Percentiles rank a stretch among this genome's conserved stretches.
These are phyloP conservation scores for Monosporascus ibericus DNA, from an alignment of 2,329 filamentous ascomycete genomes.

Conservation along the genomic window DNA sequence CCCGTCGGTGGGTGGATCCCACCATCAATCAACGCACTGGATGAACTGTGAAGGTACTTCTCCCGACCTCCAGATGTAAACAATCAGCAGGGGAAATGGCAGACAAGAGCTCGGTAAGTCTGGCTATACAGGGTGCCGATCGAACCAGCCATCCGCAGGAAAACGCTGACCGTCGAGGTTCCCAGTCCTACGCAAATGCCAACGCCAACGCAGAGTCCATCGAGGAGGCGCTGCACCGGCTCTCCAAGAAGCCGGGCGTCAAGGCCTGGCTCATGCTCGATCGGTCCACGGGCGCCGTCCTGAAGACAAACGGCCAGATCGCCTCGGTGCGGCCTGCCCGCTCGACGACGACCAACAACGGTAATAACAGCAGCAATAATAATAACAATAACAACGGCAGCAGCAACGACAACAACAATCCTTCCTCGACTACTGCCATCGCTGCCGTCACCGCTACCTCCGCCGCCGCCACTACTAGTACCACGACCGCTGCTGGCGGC, in stretches of 20 bases:
- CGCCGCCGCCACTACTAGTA: constrained; percentile 20
- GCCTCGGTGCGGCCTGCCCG: constrained; percentile 48
- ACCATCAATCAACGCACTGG: neutral
- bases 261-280: constrained; percentile 73
- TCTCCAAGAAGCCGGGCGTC: constrained; percentile 73
- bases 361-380: neutral
- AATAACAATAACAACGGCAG: constrained; percentile 5
- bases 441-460: neutral
- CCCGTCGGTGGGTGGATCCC: neutral
- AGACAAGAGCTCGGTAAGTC: constrained; percentile 21
- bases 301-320: constrained; percentile 67
- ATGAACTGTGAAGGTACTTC: neutral
- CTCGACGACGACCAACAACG: constrained; percentile 13
- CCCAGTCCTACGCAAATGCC: too few relatives aligned
- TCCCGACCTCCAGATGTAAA: neutral
- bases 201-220: constrained; percentile 52
- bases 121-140: too few relatives aligned
- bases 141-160: too few relatives aligned
- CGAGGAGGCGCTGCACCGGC: constrained; percentile 58
- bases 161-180: too few relatives aligned
- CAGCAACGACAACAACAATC: constrained; percentile 25
- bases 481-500: constrained; percentile 22
- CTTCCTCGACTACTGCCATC: constrained; percentile 2
- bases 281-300: constrained; percentile 63
- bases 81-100: constrained; percentile 12